These are phyloP conservation scores for Leishmania major DNA, from an alignment of 208 protist genomes.

Conservation along the genomic window DNA sequence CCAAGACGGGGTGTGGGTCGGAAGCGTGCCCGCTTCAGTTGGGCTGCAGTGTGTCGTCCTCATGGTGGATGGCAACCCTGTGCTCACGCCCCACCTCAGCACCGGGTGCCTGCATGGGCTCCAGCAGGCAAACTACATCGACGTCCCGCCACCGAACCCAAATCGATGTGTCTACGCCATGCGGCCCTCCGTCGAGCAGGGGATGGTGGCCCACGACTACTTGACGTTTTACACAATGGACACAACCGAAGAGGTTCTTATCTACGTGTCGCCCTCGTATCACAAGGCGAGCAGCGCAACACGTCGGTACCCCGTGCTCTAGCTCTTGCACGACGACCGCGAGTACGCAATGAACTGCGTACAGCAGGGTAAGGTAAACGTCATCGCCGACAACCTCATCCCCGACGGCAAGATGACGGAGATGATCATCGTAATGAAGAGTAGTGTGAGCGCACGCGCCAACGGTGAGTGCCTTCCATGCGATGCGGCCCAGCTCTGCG, in stretches of 20 bases:
- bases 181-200: slow-evolving; percentile 18
- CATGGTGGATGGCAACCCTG: slow-evolving; percentile 33
- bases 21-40: neutral
- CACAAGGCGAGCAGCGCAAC: slow-evolving; percentile 24
- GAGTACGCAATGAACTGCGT: slow-evolving; percentile 31
- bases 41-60: slow-evolving; percentile 37
- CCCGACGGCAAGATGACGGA: slow-evolving; percentile 19
- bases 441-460: neutral
- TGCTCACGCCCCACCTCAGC: slow-evolving; percentile 32
- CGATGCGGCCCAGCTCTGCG: slow-evolving; percentile 9
- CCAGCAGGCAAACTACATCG: slow-evolving; percentile 38
- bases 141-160: slow-evolving; percentile 27
- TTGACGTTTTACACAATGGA: slow-evolving; percentile 25
- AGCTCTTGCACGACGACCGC: slow-evolving; percentile 38
- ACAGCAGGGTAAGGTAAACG: slow-evolving; percentile 36
- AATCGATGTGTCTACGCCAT: slow-evolving; percentile 10
- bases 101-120: slow-evolving; percentile 26
- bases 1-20: slow-evolving; percentile 23
- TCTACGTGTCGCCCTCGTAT: slow-evolving; percentile 44
- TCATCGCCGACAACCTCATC: slow-evolving; percentile 50
- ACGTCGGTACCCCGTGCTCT: slow-evolving; percentile 38
- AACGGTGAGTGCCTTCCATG: slow-evolving; percentile 1
- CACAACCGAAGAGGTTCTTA: slow-evolving; percentile 26
- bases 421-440: slow-evolving; percentile 13
- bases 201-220: slow-evolving; percentile 30